Base-by-base conservation (phyloP, 306 rosid species). In the Trifolium pratense region DNA sequence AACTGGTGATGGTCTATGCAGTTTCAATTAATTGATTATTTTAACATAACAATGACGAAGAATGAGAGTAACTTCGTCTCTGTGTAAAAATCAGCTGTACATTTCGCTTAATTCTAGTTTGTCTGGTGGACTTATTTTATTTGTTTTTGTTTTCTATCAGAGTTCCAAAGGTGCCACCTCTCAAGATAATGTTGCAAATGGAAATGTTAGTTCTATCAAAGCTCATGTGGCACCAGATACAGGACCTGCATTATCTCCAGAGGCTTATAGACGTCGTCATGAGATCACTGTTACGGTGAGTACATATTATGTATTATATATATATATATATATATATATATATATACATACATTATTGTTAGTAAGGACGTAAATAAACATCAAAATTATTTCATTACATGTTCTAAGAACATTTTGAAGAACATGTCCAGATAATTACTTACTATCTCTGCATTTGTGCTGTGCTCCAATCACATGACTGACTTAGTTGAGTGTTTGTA, bases 241-340 rank as follows among this genome's bases (percentile, higher is more conserved):
- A 21, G 98, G 89, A 82, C 84, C 80, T 69, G 91, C 86, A 68
- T 59, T 91, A 82, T 83, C 96, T 20, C 78, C 96, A 1, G 97
- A 90, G 71, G 26, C 97, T 60, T 95, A 90, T 81, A 84, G 97
- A 51, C 93, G 80, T 16, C 87, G 85, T 51, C 97, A 95, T 85
- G 99, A 95, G 85, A 95, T 95, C 66, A 70, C 92, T 82, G 89
- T 83, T 75, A 23, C 80, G 73, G 99, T 95, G 76, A 91, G 97
- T 86, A 64, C 58, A 79, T 61, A 29, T 29, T 29, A 29, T 29
- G 68, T 21, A 14, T 53, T 5, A 29, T 29, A 29, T 29, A 26
- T 26, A 2, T 26, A 26, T 26, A 26, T 26, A 26, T 26, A 26
- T 26, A 29, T 29, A 29, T 29, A 46, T 26, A 26, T 26, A 26